Percentiles rank a stretch among this genome's conserved stretches.
phyloP scores from a whole-genome alignment of 371 early-diverging fungal genomes.

The Syncephalastrum contaminatum region DNA sequence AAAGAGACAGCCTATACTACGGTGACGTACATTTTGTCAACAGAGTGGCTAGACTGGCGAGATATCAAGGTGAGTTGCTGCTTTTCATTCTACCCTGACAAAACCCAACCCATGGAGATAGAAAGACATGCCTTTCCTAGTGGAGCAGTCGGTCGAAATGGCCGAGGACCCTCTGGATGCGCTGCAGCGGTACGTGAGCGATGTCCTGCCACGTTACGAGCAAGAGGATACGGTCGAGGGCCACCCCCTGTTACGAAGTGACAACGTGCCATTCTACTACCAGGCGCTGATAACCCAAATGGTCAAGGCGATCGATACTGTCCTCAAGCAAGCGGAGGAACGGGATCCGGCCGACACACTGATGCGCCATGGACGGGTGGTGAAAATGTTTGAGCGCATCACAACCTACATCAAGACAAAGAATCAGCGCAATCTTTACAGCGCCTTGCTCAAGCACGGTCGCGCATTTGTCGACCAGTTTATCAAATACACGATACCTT shows the following conservation, averaged over 20 bases:
- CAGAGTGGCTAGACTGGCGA: conserved; percentile 43
- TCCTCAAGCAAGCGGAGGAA: conserved; percentile 32
- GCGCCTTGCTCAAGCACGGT: conserved; percentile 56
- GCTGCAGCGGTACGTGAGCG: conserved; percentile 44
- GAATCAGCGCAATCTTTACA: conserved; percentile 48
- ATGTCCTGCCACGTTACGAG: conserved; percentile 45
- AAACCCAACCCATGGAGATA: neutral
- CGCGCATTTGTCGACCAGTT: conserved; percentile 65
- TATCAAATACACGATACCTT: conserved; percentile 62
- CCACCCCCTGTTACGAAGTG: conserved; percentile 49
- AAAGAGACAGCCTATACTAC: conserved; percentile 19
- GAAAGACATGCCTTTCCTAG: conserved; percentile 37
- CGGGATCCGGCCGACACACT: conserved; percentile 10
- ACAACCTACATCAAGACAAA: conserved; percentile 57
- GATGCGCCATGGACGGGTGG: conserved; percentile 24
- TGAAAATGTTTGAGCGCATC: conserved; percentile 52
- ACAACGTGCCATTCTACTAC: conserved; percentile 50
- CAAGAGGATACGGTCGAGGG: conserved; percentile 30
- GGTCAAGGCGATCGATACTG: conserved; percentile 33
- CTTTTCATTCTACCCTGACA: neutral
- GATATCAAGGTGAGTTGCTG: conserved; percentile 29
- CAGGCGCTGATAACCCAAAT: conserved; percentile 59
- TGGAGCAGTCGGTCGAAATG: conserved; percentile 51
- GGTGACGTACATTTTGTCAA: conserved; percentile 23
- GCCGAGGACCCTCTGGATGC: conserved; percentile 35